A percentile compares a stretch with the other conserved stretches of the same genome.
These are phyloP conservation scores for Dothistroma septosporum DNA, from an alignment of 2,329 filamentous ascomycete species.

Conservation along the genomic window DNA sequence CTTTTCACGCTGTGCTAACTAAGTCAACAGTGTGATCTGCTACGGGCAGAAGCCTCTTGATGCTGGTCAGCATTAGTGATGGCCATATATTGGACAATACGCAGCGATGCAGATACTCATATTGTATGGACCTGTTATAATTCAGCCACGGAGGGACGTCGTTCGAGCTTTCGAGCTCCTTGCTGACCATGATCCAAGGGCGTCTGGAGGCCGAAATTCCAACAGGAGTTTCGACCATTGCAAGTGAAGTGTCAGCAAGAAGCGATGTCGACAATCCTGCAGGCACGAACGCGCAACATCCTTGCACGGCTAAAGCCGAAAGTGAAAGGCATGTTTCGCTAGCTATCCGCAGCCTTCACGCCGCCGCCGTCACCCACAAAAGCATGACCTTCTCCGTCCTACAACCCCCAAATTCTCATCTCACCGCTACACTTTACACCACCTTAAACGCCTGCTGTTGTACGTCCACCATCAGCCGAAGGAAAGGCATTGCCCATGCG, in stretches of 20 bases:
- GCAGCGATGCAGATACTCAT: background rate
- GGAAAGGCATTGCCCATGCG: no score
- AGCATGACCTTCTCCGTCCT: no score
- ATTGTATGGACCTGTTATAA: background rate
- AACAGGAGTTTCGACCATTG: background rate
- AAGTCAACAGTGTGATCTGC: constrained; percentile 6
- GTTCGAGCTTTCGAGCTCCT: background rate
- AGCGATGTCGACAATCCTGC: no score
- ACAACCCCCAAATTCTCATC: no score
- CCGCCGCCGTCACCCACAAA: no score
- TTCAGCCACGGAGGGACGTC: background rate
- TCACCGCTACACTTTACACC: no score
- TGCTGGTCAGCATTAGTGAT: background rate
- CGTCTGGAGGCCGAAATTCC: no score
- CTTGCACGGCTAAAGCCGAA: background rate
- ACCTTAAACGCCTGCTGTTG: no score
- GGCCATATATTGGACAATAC: background rate
- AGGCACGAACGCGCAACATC: background rate
- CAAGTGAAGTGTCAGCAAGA: background rate
- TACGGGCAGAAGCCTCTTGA: constrained; percentile 9
- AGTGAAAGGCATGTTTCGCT: no score
- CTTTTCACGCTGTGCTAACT: background rate
- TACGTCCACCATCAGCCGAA: no score
- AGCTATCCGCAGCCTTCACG: no score
- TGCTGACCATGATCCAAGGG: no score